phyloP scores from a whole-genome alignment of 177 flowering plant genomes.

The Vitis hybrid region DNA sequence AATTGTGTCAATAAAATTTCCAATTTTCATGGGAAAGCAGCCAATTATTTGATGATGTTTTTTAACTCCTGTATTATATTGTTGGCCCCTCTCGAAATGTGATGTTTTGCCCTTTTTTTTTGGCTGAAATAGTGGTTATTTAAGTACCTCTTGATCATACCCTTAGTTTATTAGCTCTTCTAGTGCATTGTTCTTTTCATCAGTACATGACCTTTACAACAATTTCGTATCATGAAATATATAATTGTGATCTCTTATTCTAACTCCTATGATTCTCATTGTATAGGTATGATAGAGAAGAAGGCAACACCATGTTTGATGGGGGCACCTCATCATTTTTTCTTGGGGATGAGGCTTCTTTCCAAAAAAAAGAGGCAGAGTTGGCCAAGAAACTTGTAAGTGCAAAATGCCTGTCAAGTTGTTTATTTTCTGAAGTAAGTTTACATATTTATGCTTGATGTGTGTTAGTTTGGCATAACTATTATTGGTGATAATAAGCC shows the following conservation, averaged over 20 bases:
- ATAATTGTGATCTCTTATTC: not conserved
- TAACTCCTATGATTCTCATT: constrained; percentile 2
- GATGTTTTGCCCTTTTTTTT: not conserved
- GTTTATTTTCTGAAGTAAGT: not conserved
- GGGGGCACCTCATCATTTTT: constrained; percentile 66
- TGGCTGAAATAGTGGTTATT: not conserved
- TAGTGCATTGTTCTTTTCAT: not conserved
- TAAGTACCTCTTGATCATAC: not conserved
- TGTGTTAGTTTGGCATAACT: no score
- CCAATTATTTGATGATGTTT: no score
- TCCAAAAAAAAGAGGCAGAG: constrained; percentile 85
- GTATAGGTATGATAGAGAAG: constrained; percentile 95
- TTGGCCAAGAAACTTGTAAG: constrained; percentile 84
- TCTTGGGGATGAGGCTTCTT: constrained; percentile 81
- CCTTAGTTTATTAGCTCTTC: not conserved
- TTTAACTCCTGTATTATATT: no score
- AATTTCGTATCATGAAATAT: not conserved
- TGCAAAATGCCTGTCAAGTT: not conserved
- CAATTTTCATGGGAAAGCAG: no score
- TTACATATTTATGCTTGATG: no score
- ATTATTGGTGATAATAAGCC: no score
- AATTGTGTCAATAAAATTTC: no score
- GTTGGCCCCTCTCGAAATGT: no score
- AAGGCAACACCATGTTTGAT: constrained; percentile 71
- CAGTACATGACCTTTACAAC: not conserved